Percentiles rank a stretch among this genome's conserved stretches.
phyloP scores from a whole-genome alignment of 2,329 filamentous ascomycete genomes.

The Alternaria solani region DNA sequence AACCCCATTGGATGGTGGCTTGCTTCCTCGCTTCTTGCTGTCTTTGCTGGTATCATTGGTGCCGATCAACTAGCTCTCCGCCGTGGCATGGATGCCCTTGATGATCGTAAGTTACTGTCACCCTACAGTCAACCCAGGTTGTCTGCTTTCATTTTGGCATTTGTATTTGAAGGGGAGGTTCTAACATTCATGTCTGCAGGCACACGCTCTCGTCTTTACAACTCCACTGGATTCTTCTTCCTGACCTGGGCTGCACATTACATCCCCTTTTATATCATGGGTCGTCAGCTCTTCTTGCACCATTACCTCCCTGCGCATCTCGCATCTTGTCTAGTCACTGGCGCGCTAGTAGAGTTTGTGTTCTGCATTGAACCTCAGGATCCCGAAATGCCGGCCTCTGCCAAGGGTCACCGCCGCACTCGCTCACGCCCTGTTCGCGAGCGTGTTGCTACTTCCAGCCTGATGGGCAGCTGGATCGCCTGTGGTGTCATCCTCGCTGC shows the following conservation, averaged over 20 bases:
- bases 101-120: constrained; percentile 75
- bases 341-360: constrained; percentile 91
- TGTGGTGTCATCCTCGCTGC: constrained; percentile 72
- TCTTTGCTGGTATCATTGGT: constrained; percentile 89
- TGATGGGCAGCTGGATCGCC: constrained; percentile 81
- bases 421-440: constrained; percentile 80
- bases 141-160: constrained; percentile 7
- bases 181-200: constrained; percentile 58
- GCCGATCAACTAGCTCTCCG: constrained; percentile 94
- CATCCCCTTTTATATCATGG: constrained; percentile 97
- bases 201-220: constrained; percentile 92
- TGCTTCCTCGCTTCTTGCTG: constrained; percentile 86
- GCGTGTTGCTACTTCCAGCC: constrained; percentile 79
- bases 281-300: constrained; percentile 95
- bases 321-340: constrained; percentile 87
- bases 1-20: constrained; percentile 99
- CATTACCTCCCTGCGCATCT: constrained; percentile 96
- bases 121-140: constrained; percentile 6
- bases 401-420: constrained; percentile 47
- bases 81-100: constrained; percentile 90
- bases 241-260: constrained; percentile 97
- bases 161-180: constrained; percentile 14
- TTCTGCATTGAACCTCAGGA: constrained; percentile 85
- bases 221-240: constrained; percentile 99
- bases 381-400: constrained; percentile 45